Base-by-base conservation (phyloP, 176 grass and related monocot genomes). In the Cymbopogon citratus region DNA sequence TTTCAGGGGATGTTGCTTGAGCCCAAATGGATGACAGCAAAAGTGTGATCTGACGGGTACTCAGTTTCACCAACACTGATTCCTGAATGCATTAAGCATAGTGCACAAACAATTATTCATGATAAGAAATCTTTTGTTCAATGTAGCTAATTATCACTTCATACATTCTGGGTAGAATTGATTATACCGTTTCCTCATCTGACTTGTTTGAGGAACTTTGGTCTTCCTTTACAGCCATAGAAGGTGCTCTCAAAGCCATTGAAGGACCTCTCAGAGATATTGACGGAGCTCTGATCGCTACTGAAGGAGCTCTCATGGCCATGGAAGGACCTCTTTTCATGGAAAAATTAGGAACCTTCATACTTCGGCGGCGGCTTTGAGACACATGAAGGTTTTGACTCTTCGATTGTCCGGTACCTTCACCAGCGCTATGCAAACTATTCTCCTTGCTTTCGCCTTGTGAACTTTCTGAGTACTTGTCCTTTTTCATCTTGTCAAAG, bases 1-100 rank as follows among this genome's bases (percentile, higher is more conserved):
- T 99, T 87, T 85, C 81, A 75, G 76, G 89, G 46, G 91, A 99
- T 81, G 71, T 85, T 19, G 91, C 93, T 85, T 99, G 96, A 79
- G 91, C 91, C 96, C 96, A 99, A 78, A 99, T 91, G 74, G 92
- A 99, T 71, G 96, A 91, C 36, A 99, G 69, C 75, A 99, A 72
- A 89, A 99, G 92, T 66, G 89, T 95, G 44, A 99, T 90, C 83
- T 99, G 96, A 70, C 96, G 89, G 81, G 80, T 80, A 54, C 89
- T 99, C 85, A 99, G 72, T 66, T 90, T 93, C 83, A 99, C 64
- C 83, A 89, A 90, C 63, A 90, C 51, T 11, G 86, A 83, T 57
- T 95, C 96, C 96, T 99, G 75, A 66, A 89, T 79, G 29, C 75
- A 91, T 80, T 77, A 63, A 93, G 85, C 40, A 65, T 75, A 83